These are phyloP conservation scores for Coelastrella sp. DNA, from an alignment of 139 green algal genomes.

Conservation along the genomic window DNA sequence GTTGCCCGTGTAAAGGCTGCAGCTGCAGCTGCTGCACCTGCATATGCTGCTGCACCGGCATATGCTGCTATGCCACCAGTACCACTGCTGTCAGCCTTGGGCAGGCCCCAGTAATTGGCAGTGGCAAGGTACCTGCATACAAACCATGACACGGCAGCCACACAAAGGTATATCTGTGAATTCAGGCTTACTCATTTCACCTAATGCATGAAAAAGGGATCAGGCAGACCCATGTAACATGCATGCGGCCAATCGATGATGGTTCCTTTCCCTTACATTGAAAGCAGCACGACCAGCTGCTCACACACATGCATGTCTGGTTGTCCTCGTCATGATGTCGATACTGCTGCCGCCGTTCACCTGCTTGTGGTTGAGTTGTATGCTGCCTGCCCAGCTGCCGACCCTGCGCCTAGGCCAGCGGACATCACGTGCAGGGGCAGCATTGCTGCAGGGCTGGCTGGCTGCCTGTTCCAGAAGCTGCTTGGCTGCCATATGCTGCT, in stretches of 20 bases:
- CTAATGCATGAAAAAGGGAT: background rate
- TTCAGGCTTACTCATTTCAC: background rate
- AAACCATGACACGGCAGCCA: background rate
- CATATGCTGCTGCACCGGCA: conserved; percentile 27
- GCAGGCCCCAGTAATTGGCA: conserved; percentile 34
- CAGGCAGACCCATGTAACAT: background rate
- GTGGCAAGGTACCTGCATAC: conserved; percentile 33
- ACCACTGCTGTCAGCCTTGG: conserved; percentile 16
- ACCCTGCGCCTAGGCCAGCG: background rate
- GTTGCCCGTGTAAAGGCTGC: background rate
- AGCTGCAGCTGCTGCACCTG: conserved; percentile 18
- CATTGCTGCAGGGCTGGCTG: conserved; percentile 44
- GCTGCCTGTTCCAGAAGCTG: conserved; percentile 68
- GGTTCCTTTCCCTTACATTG: background rate
- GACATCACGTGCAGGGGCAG: conserved; percentile 68
- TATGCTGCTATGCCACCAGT: conserved; percentile 4
- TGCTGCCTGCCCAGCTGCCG: conserved; percentile 5
- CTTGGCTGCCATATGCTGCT: conserved; percentile 71
- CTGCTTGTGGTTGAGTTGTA: conserved; percentile 31
- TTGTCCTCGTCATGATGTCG: background rate
- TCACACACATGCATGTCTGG: background rate
- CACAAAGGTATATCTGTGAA: too few relatives aligned
- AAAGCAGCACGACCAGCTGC: background rate
- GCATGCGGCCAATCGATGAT: background rate
- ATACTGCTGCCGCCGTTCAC: background rate